Percentiles rank a stretch among this genome's conserved stretches.
Conservation (phyloP, 148 eudicot species). For the Diospyros lotus region DNA sequence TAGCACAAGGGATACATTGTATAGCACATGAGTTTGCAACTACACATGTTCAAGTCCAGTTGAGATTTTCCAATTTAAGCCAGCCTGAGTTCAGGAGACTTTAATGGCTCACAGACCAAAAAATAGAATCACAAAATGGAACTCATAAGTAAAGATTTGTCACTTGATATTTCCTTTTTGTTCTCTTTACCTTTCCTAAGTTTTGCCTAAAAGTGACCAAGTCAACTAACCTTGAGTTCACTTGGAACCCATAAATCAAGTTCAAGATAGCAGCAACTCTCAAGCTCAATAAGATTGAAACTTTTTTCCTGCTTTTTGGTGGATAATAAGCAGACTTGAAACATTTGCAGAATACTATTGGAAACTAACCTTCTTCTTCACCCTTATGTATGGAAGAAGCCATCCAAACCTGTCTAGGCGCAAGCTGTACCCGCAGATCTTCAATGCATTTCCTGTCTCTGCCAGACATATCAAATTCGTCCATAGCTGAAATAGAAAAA, state of each 20-base stretch:
- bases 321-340: too few relatives aligned
- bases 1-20: background rate
- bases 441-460: constrained; percentile 28
- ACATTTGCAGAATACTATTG: background rate
- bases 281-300: constrained; percentile 10
- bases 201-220: background rate
- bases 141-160: background rate
- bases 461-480: constrained; percentile 28
- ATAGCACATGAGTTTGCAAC: background rate
- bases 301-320: background rate
- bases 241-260: background rate
- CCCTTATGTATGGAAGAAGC: constrained; percentile 93
- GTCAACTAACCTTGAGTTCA: background rate
- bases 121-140: background rate
- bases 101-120: background rate
- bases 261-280: background rate
- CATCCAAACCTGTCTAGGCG: constrained; percentile 67
- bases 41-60: background rate
- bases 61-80: background rate
- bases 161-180: background rate
- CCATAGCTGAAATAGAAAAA: constrained; percentile 40
- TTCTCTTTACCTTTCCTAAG: background rate
- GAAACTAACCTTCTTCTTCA: constrained; percentile 71
- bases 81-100: background rate
- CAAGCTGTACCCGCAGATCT: constrained; percentile 48